Base-by-base conservation (phyloP, 169 alveolate species). In the Cyclospora cayetanensis region DNA sequence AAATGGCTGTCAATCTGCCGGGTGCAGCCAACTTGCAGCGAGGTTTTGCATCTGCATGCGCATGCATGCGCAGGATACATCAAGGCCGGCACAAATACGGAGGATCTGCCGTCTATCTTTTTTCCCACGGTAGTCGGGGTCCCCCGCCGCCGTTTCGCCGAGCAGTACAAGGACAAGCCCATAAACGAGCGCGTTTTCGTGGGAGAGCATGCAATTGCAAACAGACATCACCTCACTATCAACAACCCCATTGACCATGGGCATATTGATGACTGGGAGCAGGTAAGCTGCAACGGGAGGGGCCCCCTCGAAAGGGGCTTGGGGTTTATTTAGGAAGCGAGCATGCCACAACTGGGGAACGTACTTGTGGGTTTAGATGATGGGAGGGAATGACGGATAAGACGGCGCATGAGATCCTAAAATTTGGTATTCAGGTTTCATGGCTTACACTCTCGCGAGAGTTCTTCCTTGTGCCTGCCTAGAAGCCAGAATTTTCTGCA, bases 211-310 rank as follows among this genome's bases (percentile, higher is more conserved):
- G 97, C 97, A 31, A 76, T 93, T 42, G 96, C 84, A 7, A 93
- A 90, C 70, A 90, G 95, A 41, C 83, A 77, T n/a, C 93, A 92
- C 29, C 88, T 95, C 39, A 82, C 94, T 29, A 37, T 95, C 12
- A 85, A 91, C 15, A 86, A 70, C 90, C 97, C 97, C 25, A 92
- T 95, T 63, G 96, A 95, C 46, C 96, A 95, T 66, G 97, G 97
- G 9, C 95, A 94, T 70, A 93, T 95, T 20, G 95, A 88, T 29
- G 95, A 95, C 92, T 95, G 96, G 97, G 89, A 89, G 35, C 93
- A 83, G 27, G 92, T 90, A 53, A 1, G 92, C 31, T 15, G n/a
- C n/a, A n/a, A n/a, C n/a, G n/a, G n/a, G n/a, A n/a, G n/a, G n/a
- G n/a, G n/a, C n/a, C n/a, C n/a, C n/a, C n/a, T n/a, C n/a, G n/a